These are phyloP conservation scores for Volvox africanus DNA, from an alignment of 139 green algal species.

Conservation along the genomic window DNA sequence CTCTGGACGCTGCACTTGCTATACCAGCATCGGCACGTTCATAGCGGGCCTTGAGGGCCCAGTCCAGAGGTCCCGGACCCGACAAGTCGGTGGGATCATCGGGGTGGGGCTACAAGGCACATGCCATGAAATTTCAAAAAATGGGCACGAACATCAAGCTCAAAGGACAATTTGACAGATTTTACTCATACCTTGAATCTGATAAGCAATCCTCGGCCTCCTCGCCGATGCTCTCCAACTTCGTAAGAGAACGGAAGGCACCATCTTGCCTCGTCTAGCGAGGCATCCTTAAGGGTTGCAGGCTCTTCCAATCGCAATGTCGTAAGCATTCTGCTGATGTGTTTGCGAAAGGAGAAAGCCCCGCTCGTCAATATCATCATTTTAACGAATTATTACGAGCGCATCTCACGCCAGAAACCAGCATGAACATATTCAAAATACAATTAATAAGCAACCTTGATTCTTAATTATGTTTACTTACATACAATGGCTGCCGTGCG, in stretches of 20 bases:
- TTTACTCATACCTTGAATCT: conserved; percentile 27
- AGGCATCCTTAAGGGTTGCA: background rate
- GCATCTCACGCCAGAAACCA: background rate
- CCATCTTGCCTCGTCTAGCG: background rate
- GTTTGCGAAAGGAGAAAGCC: background rate
- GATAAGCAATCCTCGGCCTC: conserved; percentile 8
- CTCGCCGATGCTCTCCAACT: conserved; percentile 28
- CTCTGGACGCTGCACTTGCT: no score
- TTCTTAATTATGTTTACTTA: background rate
- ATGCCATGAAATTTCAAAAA: background rate
- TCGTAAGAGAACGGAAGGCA: conserved; percentile 33
- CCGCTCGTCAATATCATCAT: background rate
- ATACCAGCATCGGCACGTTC: background rate
- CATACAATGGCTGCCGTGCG: background rate
- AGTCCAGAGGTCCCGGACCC: background rate
- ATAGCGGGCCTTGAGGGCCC: background rate
- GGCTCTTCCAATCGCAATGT: background rate
- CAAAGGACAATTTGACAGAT: background rate
- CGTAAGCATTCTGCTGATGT: background rate
- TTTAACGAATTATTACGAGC: background rate
- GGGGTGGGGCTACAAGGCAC: background rate
- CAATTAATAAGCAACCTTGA: background rate
- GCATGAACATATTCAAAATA: background rate
- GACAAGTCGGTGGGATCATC: background rate
- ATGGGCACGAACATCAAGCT: background rate